These are phyloP conservation scores for Phaeoacremonium minimum DNA, from an alignment of 2,329 filamentous ascomycete genomes.

Conservation along the genomic window DNA sequence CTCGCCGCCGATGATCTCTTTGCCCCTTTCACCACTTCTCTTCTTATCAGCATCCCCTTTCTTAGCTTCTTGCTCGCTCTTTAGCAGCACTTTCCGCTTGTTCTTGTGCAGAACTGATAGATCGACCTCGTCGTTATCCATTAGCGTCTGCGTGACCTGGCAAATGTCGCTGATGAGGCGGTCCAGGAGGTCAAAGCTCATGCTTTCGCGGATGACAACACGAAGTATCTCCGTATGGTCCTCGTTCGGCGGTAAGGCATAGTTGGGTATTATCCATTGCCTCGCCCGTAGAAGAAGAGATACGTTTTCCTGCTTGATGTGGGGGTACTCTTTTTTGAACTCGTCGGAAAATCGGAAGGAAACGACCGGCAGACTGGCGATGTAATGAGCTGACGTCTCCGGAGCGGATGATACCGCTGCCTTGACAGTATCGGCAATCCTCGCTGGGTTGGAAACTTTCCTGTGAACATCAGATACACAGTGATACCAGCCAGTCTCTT, in stretches of 20 bases:
- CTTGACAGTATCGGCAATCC: conserved; percentile 22
- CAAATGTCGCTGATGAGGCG: conserved; percentile 57
- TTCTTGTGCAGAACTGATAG: conserved; percentile 37
- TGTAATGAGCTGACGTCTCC: conserved; percentile 56
- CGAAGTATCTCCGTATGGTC: conserved; percentile 61
- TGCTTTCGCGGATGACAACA: conserved; percentile 63
- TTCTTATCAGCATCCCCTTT: conserved; percentile 1
- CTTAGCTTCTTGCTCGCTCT: conserved; percentile 2
- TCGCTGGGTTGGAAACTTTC: conserved; percentile 31
- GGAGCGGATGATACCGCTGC: conserved; percentile 3
- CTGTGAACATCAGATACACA: conserved; percentile 64
- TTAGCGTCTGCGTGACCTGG: conserved; percentile 55
- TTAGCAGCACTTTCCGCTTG: conserved; percentile 8
- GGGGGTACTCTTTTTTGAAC: conserved; percentile 56
- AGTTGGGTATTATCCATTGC: conserved; percentile 71
- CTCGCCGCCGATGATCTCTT: conserved; percentile 5
- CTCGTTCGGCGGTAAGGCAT: conserved; percentile 59
- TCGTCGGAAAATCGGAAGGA: conserved; percentile 59
- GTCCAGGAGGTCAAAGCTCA: conserved; percentile 66
- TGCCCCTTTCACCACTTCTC: conserved; percentile 1
- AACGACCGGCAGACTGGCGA: conserved; percentile 64
- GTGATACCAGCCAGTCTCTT: conserved; percentile 62
- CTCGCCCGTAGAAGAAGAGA: conserved; percentile 59
- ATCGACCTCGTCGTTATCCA: conserved; percentile 47
- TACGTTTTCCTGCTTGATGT: conserved; percentile 60